Evolutionary conservation across 2,329 filamentous ascomycete genomes (phyloP).

Genomic region (Arthrobotrys sphaeroides): DNA sequence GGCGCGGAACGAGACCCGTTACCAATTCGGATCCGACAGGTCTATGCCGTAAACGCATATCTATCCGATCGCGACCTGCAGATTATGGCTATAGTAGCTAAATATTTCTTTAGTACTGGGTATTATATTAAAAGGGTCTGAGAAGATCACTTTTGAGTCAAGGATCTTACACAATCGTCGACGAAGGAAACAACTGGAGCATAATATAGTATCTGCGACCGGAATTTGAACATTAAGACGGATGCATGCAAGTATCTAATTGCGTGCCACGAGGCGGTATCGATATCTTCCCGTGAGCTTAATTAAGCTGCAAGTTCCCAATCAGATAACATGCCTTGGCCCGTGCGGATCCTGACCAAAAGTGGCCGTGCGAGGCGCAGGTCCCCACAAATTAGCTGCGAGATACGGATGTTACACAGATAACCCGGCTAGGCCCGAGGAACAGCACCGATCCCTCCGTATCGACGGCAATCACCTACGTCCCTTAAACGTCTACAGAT

Average conservation of each 20-base stretch:
- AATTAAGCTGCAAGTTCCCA: background rate
- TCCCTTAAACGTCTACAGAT: background rate
- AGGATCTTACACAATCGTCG: background rate
- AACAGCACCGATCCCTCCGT: background rate
- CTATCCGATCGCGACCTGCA: too few relatives aligned
- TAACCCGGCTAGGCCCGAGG: background rate
- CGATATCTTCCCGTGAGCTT: background rate
- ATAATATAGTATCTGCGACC: too few relatives aligned
- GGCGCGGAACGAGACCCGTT: too few relatives aligned
- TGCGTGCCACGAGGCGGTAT: background rate
- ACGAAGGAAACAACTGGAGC: background rate
- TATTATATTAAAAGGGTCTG: too few relatives aligned
- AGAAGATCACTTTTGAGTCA: too few relatives aligned
- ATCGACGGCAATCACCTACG: background rate
- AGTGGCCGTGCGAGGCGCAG: background rate
- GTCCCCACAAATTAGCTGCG: background rate
- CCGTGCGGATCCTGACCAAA: background rate
- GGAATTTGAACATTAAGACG: background rate
- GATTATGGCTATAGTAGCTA: too few relatives aligned
- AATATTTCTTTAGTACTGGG: too few relatives aligned
- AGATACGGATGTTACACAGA: conserved; percentile 6
- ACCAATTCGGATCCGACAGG: too few relatives aligned
- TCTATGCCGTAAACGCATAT: too few relatives aligned
- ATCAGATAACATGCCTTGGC: background rate
- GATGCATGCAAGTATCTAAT: background rate